Percentiles rank a stretch among this genome's conserved stretches.
phyloP scores from a whole-genome alignment of 805 yeast genomes.

The Saccharomyces paradoxus region DNA sequence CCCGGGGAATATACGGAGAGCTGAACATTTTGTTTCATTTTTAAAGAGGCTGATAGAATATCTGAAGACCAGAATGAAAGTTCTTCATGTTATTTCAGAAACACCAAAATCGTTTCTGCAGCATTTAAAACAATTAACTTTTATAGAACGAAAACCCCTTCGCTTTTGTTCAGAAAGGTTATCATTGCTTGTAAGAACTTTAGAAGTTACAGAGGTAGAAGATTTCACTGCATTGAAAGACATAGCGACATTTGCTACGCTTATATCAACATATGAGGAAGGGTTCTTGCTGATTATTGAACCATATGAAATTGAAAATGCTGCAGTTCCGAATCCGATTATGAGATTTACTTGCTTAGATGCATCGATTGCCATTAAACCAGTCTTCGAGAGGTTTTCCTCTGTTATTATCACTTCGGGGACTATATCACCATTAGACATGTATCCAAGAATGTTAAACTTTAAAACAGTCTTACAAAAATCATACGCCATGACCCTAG shows the following conservation, averaged over 20 bases:
- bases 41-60: slow-evolving; percentile 89
- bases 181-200: slow-evolving; percentile 77
- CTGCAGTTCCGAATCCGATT: slow-evolving; percentile 95
- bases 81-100: slow-evolving; percentile 93
- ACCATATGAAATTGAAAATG: slow-evolving; percentile 91
- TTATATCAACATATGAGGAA: slow-evolving; percentile 87
- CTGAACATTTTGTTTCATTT: slow-evolving; percentile 93
- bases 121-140: slow-evolving; percentile 88
- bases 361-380: slow-evolving; percentile 96
- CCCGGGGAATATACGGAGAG: slow-evolving; percentile 95
- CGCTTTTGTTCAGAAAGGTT: slow-evolving; percentile 87
- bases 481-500: slow-evolving; percentile 91
- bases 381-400: slow-evolving; percentile 86
- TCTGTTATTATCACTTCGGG: slow-evolving; percentile 95
- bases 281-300: slow-evolving; percentile 90
- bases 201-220: slow-evolving; percentile 81
- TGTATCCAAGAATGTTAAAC: slow-evolving; percentile 95
- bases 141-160: slow-evolving; percentile 84
- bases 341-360: slow-evolving; percentile 89
- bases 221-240: slow-evolving; percentile 90
- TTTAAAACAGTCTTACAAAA: slow-evolving; percentile 90
- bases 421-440: slow-evolving; percentile 94
- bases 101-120: slow-evolving; percentile 89
- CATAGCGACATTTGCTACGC: slow-evolving; percentile 92
- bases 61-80: slow-evolving; percentile 94